Base-by-base conservation (phyloP, 495 filamentous ascomycete genomes). In the Hypoxylon rickii region DNA sequence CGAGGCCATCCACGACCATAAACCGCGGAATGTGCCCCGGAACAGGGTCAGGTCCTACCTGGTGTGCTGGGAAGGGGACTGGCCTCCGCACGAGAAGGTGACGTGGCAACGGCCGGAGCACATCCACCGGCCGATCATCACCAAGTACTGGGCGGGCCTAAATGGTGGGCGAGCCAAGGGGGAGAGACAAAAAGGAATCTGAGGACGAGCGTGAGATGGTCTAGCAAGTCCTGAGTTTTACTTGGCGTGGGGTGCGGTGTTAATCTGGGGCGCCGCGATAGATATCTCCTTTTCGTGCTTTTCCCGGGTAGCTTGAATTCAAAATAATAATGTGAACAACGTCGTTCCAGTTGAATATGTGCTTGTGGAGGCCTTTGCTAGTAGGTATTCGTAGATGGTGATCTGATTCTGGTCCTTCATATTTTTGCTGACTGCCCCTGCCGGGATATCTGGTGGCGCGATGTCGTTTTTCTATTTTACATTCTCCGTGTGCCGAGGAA, bases 31-130 rank as follows among this genome's bases (percentile, higher is more conserved):
- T 0, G 49, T 7, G 2, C 1, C 44, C 7, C 43, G 38, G 5
- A 43, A 13, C 2, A 10, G 10, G 6, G 44, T 40, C 8, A n/a
- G 0, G 11, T n/a, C 8, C 3, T 60, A 42, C 13, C 40, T 32
- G 10, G 44, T 53, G 1, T 15, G 57, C 7, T 60, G 50, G 55
- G 21, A 11, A 3, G 43, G 39, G 12, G 50, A 54, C 7, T 60
- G 34, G 51, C 43, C 51, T 0, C 17, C 15, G 2, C n/a, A 17
- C 1, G 11, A 55, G 16, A 47, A 47, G 19, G 22, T 47, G 13
- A 47, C 43, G 1, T 55, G 43, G 43, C 33, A 40, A 8, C 16
- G n/a, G 0, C 12, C 12, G 3, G 3, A 17, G 8, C n/a, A 47
- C 16, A 47, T 47, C 13, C 17, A 21, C 0, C 2, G 6, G 0